phyloP scores from a whole-genome alignment of 106 monocot species.

The Iris macrosiphon region DNA sequence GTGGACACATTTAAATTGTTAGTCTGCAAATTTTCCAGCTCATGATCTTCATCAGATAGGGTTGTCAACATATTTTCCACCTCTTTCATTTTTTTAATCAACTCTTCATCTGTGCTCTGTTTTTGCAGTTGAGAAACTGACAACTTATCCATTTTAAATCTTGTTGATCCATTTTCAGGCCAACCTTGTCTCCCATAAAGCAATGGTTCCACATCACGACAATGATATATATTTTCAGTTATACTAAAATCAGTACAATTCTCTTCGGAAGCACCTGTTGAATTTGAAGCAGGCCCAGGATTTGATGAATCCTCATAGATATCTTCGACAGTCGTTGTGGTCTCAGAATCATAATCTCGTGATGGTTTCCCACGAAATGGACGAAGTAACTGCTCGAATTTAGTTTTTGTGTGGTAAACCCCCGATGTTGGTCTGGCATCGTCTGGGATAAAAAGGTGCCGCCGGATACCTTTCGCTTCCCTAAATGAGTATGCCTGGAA shows the following conservation, averaged over 20 bases:
- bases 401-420: slow-evolving; percentile 14
- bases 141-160: slow-evolving; percentile 6
- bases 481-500: slow-evolving; percentile 26
- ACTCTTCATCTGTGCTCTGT: slow-evolving; percentile 36
- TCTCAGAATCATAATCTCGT: slow-evolving; percentile 48
- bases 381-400: slow-evolving; percentile 15
- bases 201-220: slow-evolving; percentile 12
- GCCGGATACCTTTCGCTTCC: slow-evolving; percentile 24
- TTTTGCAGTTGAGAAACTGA: slow-evolving; percentile 5
- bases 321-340: slow-evolving; percentile 47
- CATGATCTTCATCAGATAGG: slow-evolving; percentile 37
- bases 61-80: slow-evolving; percentile 32
- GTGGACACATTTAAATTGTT: slow-evolving; percentile 15
- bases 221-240: slow-evolving; percentile 5
- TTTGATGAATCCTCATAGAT: slow-evolving; percentile 61
- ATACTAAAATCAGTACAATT: slow-evolving; percentile 14
- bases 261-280: slow-evolving; percentile 2
- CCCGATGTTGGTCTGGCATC: slow-evolving; percentile 13
- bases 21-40: slow-evolving; percentile 19
- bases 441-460: slow-evolving; percentile 11
- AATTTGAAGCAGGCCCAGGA: slow-evolving; percentile 4
- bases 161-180: slow-evolving; percentile 12
- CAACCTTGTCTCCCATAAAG: slow-evolving; percentile 10
- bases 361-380: slow-evolving; percentile 18
- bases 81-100: slow-evolving; percentile 52